These are phyloP conservation scores for Fraxinus latifolia DNA, from an alignment of 305 asterid genomes.

Conservation along the genomic window DNA sequence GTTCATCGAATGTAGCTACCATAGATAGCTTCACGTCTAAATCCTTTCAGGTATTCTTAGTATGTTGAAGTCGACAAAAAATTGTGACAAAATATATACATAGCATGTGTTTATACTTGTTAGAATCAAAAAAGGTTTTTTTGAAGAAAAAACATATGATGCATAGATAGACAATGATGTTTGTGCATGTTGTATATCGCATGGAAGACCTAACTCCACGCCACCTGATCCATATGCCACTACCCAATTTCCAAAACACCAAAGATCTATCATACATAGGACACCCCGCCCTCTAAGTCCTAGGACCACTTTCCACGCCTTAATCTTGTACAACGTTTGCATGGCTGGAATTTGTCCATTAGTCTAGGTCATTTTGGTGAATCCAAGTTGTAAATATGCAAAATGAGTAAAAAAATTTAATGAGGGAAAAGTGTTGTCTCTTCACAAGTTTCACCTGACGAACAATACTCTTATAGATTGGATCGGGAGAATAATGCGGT, in stretches of 20 bases:
- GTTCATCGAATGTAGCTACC: background rate
- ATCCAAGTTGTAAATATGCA: background rate
- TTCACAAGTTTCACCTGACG: background rate
- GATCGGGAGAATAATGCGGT: background rate
- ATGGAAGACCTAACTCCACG: conserved; percentile 44
- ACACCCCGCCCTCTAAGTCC: background rate
- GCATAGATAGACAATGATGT: background rate
- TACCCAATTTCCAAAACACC: conserved; percentile 16
- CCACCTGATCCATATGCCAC: conserved; percentile 27
- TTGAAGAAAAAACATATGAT: background rate
- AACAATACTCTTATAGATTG: background rate
- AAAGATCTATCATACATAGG: conserved; percentile 15
- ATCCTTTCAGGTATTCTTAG: background rate
- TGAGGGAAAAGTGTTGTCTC: background rate
- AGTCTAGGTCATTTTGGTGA: background rate
- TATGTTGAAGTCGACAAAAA: background rate
- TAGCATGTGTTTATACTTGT: background rate
- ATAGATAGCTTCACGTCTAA: background rate
- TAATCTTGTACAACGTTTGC: background rate
- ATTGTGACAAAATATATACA: background rate
- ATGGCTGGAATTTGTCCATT: background rate
- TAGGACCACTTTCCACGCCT: conserved; percentile 1
- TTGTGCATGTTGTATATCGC: background rate
- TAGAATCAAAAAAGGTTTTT: background rate
- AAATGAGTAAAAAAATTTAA: background rate